Evolutionary conservation across 225 moss, liverwort and hornwort genomes (phyloP).

Genomic region (Ulota crispa): DNA sequence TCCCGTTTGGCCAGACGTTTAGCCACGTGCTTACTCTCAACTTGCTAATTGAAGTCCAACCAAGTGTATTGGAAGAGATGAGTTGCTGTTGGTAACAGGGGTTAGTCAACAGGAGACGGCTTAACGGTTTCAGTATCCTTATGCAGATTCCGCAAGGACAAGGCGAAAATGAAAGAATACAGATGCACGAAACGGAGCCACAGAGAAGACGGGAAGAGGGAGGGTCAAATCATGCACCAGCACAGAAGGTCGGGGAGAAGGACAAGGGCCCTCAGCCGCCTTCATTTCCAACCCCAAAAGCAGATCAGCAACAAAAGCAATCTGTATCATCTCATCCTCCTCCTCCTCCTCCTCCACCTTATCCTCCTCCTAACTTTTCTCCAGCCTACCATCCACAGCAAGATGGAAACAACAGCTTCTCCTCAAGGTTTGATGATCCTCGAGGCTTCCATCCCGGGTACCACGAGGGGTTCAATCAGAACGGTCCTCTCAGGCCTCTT

Average conservation of each 20-base stretch:
- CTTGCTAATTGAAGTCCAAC: neutral
- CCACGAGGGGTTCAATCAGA: constrained; percentile 34
- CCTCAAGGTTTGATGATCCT: constrained; percentile 52
- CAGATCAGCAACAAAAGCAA: constrained; percentile 46
- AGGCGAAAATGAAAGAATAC: constrained; percentile 50
- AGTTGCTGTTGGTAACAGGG: neutral
- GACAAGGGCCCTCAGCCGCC: constrained; percentile 41
- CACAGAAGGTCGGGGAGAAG: constrained; percentile 42
- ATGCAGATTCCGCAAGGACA: constrained; percentile 42
- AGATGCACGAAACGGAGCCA: constrained; percentile 42
- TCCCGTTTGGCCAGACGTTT: neutral
- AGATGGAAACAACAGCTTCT: constrained; percentile 48
- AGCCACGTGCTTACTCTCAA: neutral
- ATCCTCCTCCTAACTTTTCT: constrained; percentile 60
- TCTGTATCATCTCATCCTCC: constrained; percentile 10
- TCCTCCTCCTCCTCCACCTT: constrained; percentile 62
- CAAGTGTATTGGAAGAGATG: neutral
- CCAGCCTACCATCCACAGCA: constrained; percentile 62
- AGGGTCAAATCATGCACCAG: constrained; percentile 25
- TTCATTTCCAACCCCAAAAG: constrained; percentile 39
- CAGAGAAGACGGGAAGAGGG: constrained; percentile 45
- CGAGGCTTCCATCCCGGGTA: constrained; percentile 41
- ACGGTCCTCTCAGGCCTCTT: constrained; percentile 31
- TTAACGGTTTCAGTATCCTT: neutral
- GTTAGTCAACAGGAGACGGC: neutral